phyloP scores from a whole-genome alignment of 305 asterid genomes.

The Rubia tinctorum region DNA sequence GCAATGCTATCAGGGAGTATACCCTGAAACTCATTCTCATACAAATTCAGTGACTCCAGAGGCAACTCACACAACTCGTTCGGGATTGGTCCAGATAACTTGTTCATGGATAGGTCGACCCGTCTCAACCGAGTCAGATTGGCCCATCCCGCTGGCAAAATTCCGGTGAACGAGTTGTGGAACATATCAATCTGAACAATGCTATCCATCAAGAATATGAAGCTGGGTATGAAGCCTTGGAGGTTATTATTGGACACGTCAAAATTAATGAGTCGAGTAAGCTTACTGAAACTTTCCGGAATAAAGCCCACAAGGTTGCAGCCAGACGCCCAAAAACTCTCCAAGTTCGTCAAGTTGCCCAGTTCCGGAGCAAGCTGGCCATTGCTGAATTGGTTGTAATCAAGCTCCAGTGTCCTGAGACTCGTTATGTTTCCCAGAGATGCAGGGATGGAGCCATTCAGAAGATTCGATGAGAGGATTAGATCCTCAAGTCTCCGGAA shows the following conservation, averaged over 20 bases:
- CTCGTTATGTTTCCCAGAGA: constrained; percentile 58
- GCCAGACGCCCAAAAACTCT: constrained; percentile 43
- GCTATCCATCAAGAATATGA: constrained; percentile 40
- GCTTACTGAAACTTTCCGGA: constrained; percentile 45
- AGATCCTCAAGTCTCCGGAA: constrained; percentile 57
- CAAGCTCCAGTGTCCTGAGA: constrained; percentile 46
- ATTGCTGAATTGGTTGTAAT: constrained; percentile 54
- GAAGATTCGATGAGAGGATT: constrained; percentile 42
- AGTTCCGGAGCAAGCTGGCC: constrained; percentile 55
- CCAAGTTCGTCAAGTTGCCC: constrained; percentile 59
- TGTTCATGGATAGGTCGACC: constrained; percentile 63
- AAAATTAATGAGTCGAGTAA: constrained; percentile 48
- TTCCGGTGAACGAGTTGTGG: constrained; percentile 54
- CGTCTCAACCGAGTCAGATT: constrained; percentile 64
- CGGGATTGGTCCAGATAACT: constrained; percentile 61
- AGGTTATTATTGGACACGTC: constrained; percentile 54
- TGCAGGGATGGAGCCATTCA: constrained; percentile 53
- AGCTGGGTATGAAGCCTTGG: constrained; percentile 46
- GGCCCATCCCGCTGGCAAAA: constrained; percentile 60
- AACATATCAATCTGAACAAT: constrained; percentile 71
- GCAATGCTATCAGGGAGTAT: constrained; percentile 60
- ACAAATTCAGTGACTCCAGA: constrained; percentile 62
- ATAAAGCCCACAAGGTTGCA: constrained; percentile 54
- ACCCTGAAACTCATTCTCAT: constrained; percentile 56
- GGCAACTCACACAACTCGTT: constrained; percentile 65